Conservation (phyloP, 495 filamentous ascomycete species). For the Lindgomyces ingoldianus region DNA sequence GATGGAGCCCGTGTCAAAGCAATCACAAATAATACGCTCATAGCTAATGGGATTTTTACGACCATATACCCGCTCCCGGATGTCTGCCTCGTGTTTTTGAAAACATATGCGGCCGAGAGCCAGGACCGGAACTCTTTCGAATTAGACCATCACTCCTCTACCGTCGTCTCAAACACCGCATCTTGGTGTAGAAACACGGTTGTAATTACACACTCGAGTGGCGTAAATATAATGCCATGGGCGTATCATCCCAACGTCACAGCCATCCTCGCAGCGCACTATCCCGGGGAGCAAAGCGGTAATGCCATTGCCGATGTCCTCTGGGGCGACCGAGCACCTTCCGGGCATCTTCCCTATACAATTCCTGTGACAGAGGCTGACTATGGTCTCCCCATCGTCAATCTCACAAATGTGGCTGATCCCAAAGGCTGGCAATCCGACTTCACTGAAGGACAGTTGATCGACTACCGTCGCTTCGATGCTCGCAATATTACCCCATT, state of each 20-base stretch:
- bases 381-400: constrained; percentile 41
- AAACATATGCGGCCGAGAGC: constrained; percentile 57
- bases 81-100: constrained; percentile 59
- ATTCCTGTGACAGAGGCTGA: constrained; percentile 30
- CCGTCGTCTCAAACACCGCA: constrained; percentile 38
- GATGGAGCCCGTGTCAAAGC: constrained; percentile 29
- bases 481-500: constrained; percentile 46
- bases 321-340: constrained; percentile 32
- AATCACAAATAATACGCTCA: constrained; percentile 48
- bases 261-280: constrained; percentile 42
- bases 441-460: constrained; percentile 52
- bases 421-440: constrained; percentile 19
- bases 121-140: constrained; percentile 49
- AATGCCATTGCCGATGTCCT: constrained; percentile 31
- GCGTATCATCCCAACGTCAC: constrained; percentile 43
- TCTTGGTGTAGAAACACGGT: constrained; percentile 40
- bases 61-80: constrained; percentile 43
- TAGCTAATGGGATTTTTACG: constrained; percentile 30
- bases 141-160: constrained; percentile 49
- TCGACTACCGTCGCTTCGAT: constrained; percentile 57
- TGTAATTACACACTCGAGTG: constrained; percentile 39
- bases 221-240: constrained; percentile 38
- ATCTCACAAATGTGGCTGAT: constrained; percentile 8
- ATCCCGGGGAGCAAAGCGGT: constrained; percentile 39
- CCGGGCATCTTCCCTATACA: constrained; percentile 37